These are phyloP conservation scores for Aspergillus persii DNA, from an alignment of 2,329 filamentous ascomycete species.

Conservation along the genomic window DNA sequence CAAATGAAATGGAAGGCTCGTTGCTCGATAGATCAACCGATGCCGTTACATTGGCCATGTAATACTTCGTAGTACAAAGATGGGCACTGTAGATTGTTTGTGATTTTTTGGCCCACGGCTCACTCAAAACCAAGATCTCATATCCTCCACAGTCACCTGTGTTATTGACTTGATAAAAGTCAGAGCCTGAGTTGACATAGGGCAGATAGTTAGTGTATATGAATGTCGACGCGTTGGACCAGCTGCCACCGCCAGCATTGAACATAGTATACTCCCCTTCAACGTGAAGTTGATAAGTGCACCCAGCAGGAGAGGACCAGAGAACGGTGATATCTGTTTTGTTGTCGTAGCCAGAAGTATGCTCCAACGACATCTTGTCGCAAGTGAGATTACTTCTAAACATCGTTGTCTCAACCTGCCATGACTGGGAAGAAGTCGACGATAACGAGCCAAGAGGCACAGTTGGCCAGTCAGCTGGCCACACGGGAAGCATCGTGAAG, in stretches of 20 bases:
- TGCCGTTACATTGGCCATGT: background rate
- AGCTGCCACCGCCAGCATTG: background rate
- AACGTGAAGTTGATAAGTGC: background rate
- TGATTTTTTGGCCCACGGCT: background rate
- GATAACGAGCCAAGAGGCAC: background rate
- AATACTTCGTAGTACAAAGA: background rate
- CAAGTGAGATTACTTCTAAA: background rate
- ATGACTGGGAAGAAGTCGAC: background rate
- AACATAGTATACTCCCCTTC: background rate
- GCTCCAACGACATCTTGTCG: background rate
- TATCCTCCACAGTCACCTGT: background rate
- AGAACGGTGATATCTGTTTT: background rate
- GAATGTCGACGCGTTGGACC: background rate
- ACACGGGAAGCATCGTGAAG: constrained; percentile 1
- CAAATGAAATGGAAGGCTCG: background rate
- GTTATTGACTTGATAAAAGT: background rate
- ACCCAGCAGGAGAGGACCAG: background rate
- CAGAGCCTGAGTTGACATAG: background rate
- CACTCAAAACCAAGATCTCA: background rate
- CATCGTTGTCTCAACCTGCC: background rate
- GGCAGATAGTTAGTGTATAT: background rate
- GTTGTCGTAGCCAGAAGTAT: background rate
- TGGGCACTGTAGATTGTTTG: background rate
- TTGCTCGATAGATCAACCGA: background rate
- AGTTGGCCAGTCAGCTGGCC: background rate